Evolutionary conservation across 352 stramenopile genomes (phyloP), one percentile per base, ranked within the genome.

Genomic region (Phytophthora pini): DNA sequence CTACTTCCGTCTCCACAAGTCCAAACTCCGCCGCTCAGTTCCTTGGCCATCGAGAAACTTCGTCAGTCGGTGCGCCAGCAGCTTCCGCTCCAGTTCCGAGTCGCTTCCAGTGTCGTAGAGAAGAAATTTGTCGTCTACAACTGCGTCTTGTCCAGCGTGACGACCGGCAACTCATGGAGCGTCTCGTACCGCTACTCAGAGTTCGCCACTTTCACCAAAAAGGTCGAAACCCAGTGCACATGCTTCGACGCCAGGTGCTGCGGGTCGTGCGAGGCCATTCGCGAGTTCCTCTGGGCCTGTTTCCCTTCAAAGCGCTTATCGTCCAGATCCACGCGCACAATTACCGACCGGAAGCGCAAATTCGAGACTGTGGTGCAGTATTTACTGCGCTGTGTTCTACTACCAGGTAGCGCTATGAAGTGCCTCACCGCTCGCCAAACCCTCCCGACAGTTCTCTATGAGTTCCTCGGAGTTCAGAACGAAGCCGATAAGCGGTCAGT

Each of bases 361-460:
- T 71, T 88, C 15, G 75, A 88, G 65, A 79, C 65, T 10, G 76
- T 90, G 45, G 57, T 90, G 50, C 48, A 80, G 27, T 80, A 90
- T 60, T 65, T 90, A 46, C 69, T 90, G 41, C 82, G 82, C n/a
- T 88, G 75, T 55, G 63, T 81, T 17, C 55, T 90, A 13, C 61
- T 88, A 2, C 80, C 80, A 12, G 82, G 82, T 5, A 89, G 76
- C 41, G 78, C 79, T 26, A 90, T 89, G 80, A 89, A 84, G 57
- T 89, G 82, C 45, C 47, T 69, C 24, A 50, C 65, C 27, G 68
- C 72, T 26, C 76, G 82, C 17, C 72, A 61, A 44, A 61, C 68
- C 2, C 68, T 90, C n/a, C 76, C 82, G 12, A 56, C 22, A 7
- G 59, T 70, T n/a, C 48, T 90, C 5, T 89, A 87, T 46, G 45